Percentiles rank a stretch among this genome's conserved stretches.
phyloP scores from a whole-genome alignment of 176 grass and related monocot genomes.

The Elymus sibiricus region DNA sequence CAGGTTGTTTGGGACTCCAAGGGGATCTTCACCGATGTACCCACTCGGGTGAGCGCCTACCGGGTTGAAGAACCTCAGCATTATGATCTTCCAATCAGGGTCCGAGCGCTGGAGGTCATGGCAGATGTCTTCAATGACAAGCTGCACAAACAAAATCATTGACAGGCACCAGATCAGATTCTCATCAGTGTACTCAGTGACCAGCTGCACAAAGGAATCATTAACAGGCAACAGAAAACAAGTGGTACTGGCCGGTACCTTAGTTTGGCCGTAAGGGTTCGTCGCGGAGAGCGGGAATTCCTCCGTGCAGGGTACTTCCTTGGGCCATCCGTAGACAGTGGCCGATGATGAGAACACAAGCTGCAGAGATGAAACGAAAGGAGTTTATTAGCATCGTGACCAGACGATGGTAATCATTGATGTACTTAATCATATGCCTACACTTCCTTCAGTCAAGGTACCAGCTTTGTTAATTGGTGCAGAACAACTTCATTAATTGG shows the following conservation, averaged over 20 bases:
- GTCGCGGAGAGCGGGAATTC: slow-evolving; percentile 78
- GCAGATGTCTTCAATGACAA: slow-evolving; percentile 92
- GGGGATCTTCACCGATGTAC: slow-evolving; percentile 81
- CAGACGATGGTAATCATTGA: neutral
- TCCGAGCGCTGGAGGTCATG: slow-evolving; percentile 58
- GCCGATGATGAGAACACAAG: slow-evolving; percentile 94
- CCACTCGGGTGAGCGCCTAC: slow-evolving; percentile 85
- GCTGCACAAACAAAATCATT: slow-evolving; percentile 35
- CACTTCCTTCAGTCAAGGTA: no score
- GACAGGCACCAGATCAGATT: neutral
- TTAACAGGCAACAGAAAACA: neutral
- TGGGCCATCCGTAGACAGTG: slow-evolving; percentile 96
- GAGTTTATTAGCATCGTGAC: neutral
- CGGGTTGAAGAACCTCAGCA: slow-evolving; percentile 93
- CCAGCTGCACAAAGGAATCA: no score
- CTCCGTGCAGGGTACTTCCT: slow-evolving; percentile 93
- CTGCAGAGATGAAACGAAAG: slow-evolving; percentile 26
- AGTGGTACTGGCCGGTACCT: slow-evolving; percentile 34
- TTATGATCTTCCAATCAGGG: slow-evolving; percentile 84
- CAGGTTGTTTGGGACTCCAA: no score
- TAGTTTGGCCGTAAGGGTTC: slow-evolving; percentile 90
- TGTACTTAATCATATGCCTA: neutral
- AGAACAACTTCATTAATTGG: neutral
- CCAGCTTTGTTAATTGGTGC: neutral
- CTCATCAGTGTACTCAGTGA: no score